Base-by-base conservation (phyloP, 1,139 yeast genomes). In the Saccharomyces hybrid region DNA sequence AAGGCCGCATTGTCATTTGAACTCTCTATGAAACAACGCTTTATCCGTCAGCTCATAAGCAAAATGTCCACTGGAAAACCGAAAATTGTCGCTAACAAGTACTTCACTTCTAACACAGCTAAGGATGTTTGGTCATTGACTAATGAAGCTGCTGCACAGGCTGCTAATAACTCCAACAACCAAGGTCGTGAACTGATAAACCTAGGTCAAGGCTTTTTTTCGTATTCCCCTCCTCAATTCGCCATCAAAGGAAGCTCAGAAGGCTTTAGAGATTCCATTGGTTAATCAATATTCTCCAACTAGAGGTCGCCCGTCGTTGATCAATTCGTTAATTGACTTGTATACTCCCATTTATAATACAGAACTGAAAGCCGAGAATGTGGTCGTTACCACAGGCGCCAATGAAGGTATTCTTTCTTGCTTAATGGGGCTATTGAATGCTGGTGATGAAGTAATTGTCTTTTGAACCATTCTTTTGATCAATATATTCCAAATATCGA, bases 381-480 rank as follows among this genome's bases (percentile, higher is more conserved):
- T 93, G 49, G 82, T 86, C 56, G 84, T 91, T 51, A 88, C 97
- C 47, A 91, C 98, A 1, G 99, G 99, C 55, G 99, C 99, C 49
- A 93, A 93, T 65, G 98, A 93, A 73, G 99, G 97, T 47, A 87
- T 93, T 77, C 78, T 88, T 56, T 73, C 96, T 1, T 82, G 87
- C 3, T 84, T 91, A 68, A 86, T 90, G 57, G 99, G 95, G 0
- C 86, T 90, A 62, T 73, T 93, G 60, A 80, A 88, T 51, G 81
- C 84, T 1, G 98, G 95, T 16, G 99, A 93, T 67, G 99, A 93
- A 71, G 99, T 86, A 19, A 87, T 93, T 71, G 97, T 93, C n/a
- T 88, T 88, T 93, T 69, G 96, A 93, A 71, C 99, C 99, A 1
- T 93, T 89, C 70, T 93, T 93, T 93, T 68, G 99, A 93, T 67